phyloP scores from a whole-genome alignment of 2,329 filamentous ascomycete genomes.

The Curvularia spicifera region DNA sequence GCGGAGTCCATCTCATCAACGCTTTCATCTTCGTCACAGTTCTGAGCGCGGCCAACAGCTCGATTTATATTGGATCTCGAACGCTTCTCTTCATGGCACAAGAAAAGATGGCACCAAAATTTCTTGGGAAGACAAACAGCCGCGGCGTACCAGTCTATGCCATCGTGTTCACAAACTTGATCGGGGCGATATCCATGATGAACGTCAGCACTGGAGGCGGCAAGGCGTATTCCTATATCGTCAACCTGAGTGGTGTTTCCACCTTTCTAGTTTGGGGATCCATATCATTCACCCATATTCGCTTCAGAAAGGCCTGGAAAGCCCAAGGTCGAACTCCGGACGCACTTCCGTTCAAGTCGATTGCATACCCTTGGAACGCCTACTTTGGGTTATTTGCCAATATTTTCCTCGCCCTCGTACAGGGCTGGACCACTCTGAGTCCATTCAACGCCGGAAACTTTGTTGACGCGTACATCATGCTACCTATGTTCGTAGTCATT shows the following conservation, averaged over 20 bases:
- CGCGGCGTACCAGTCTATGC: conserved; percentile 67
- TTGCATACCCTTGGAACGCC: conserved; percentile 59
- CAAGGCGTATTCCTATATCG: conserved; percentile 71
- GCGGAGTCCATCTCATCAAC: conserved; percentile 78
- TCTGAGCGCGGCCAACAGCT: conserved; percentile 65
- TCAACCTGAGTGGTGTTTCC: conserved; percentile 72
- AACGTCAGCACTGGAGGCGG: conserved; percentile 71
- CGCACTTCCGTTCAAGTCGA: conserved; percentile 56
- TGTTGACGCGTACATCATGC: conserved; percentile 61
- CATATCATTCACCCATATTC: conserved; percentile 74
- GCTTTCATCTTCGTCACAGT: conserved; percentile 69
- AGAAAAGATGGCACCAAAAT: conserved; percentile 70
- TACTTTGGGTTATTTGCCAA: conserved; percentile 58
- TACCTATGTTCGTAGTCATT: conserved; percentile 58
- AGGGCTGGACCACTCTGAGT: conserved; percentile 61
- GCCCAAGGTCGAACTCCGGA: conserved; percentile 46
- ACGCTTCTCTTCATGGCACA: conserved; percentile 79
- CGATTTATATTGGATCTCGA: conserved; percentile 77
- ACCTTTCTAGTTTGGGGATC: conserved; percentile 75
- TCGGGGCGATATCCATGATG: conserved; percentile 77
- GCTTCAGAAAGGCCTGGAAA: conserved; percentile 69
- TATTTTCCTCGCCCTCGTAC: conserved; percentile 60
- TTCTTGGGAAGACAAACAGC: conserved; percentile 71
- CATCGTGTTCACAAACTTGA: conserved; percentile 71
- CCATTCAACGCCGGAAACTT: conserved; percentile 60